phyloP scores from a whole-genome alignment of 306 rosid species.

The Castanea mollissima region DNA sequence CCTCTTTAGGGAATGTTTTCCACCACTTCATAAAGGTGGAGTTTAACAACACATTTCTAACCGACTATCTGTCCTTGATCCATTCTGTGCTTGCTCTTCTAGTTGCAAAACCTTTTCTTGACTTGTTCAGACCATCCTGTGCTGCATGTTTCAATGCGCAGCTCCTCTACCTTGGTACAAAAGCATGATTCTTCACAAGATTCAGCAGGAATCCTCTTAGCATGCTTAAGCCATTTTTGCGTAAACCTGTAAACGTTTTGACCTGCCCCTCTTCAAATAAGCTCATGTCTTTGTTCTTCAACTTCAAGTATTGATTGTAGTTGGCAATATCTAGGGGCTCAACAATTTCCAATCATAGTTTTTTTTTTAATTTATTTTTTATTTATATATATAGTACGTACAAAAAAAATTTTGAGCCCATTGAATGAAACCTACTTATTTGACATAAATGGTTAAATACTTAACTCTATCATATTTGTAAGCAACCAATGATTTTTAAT shows the following conservation, averaged over 20 bases:
- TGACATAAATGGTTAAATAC: no score
- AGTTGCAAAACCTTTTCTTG: conserved; percentile 17
- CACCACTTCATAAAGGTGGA: conserved; percentile 52
- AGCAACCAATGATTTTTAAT: no score
- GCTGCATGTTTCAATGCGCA: conserved; percentile 24
- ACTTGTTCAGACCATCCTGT: not conserved
- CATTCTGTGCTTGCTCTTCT: conserved; percentile 35
- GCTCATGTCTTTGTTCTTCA: conserved; percentile 64
- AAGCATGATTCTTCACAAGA: conserved; percentile 49
- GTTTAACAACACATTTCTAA: conserved; percentile 41
- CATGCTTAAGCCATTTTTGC: conserved; percentile 70
- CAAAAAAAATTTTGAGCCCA: no score
- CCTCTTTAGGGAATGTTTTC: conserved; percentile 35
- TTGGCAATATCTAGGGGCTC: conserved; percentile 86
- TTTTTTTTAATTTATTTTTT: no score
- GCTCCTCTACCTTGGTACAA: conserved; percentile 85
- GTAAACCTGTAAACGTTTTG: conserved; percentile 58
- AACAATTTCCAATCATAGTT: conserved; percentile 16
- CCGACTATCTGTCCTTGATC: conserved; percentile 1
- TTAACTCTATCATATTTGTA: no score
- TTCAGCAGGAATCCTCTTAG: not conserved
- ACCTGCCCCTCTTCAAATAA: conserved; percentile 54
- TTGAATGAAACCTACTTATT: no score
- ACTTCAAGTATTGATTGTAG: conserved; percentile 49
- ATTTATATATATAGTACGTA: no score